A percentile compares a stretch with the other conserved stretches of the same genome.
These are phyloP conservation scores for Penicillium sp. DNA, from an alignment of 2,329 filamentous ascomycete species.

Conservation along the genomic window DNA sequence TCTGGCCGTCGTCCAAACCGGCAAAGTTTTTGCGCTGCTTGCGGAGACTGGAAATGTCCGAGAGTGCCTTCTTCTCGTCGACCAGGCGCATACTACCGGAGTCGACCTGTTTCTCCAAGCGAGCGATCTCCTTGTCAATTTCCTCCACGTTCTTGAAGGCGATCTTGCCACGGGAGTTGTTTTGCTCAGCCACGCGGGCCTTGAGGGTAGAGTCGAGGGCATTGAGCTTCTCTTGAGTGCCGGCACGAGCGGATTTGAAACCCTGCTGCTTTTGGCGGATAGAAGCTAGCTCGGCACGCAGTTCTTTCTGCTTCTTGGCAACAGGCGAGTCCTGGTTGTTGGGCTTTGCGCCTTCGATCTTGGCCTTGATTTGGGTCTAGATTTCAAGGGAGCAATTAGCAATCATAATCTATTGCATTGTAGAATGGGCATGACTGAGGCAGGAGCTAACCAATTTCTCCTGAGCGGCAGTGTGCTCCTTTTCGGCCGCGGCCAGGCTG, in stretches of 20 bases:
- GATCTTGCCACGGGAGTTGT: constrained; percentile 74
- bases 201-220: constrained; percentile 85
- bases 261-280: constrained; percentile 85
- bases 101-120: constrained; percentile 80
- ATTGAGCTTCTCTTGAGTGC: constrained; percentile 86
- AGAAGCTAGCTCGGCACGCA: constrained; percentile 73
- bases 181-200: constrained; percentile 79
- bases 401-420: background rate
- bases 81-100: constrained; percentile 90
- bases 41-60: constrained; percentile 75
- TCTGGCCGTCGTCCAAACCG: constrained; percentile 77
- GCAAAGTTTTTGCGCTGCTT: constrained; percentile 91
- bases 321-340: constrained; percentile 77
- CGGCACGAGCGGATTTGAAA: constrained; percentile 75
- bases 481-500: constrained; percentile 74
- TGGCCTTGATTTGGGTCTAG: constrained; percentile 81
- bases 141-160: constrained; percentile 85
- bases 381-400: constrained; percentile 29
- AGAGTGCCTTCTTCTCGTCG: constrained; percentile 91
- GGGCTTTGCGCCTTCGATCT: constrained; percentile 77
- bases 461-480: constrained; percentile 75
- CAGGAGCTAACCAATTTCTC: constrained; percentile 58
- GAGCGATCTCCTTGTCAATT: constrained; percentile 75
- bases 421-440: background rate
- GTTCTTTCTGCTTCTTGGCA: constrained; percentile 79